Percentiles rank a stretch among this genome's conserved stretches.
phyloP scores from a whole-genome alignment of 345 rosid genomes.

The sweet orange (Citrus sinensis) region DNA sequence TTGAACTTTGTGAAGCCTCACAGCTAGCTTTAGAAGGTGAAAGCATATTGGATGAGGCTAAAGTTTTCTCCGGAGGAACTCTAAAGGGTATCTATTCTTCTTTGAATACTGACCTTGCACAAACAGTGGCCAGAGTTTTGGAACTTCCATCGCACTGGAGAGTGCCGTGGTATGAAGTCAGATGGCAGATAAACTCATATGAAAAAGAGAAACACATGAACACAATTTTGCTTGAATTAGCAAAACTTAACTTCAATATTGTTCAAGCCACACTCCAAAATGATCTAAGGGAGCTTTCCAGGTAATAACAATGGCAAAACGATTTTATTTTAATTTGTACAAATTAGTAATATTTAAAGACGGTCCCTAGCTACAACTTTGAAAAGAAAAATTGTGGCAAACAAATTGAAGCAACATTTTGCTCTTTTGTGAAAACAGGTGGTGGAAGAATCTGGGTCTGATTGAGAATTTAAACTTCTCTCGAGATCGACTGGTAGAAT shows the following conservation, averaged over 20 bases:
- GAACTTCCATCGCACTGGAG: constrained; percentile 45
- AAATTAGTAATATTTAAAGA: too few species aligned
- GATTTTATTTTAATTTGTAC: too few species aligned
- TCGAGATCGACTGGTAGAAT: constrained; percentile 47
- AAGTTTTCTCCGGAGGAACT: constrained; percentile 11
- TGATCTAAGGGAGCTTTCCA: constrained; percentile 38
- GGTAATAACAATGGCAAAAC: constrained; percentile 15
- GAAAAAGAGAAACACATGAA: constrained; percentile 6
- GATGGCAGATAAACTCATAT: constrained; percentile 33
- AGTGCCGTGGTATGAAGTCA: constrained; percentile 46
- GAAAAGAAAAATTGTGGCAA: too few species aligned
- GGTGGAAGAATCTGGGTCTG: constrained; percentile 50
- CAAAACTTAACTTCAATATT: constrained; percentile 44
- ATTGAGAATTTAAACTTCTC: constrained; percentile 35
- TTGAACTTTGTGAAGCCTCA: constrained; percentile 49
- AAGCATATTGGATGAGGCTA: constrained; percentile 27
- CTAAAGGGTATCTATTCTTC: not conserved
- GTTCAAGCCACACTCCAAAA: constrained; percentile 46
- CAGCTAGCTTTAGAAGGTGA: constrained; percentile 35
- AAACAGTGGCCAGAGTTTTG: constrained; percentile 21
- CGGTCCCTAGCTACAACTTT: too few species aligned
- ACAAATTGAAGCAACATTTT: not conserved
- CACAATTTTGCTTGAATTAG: constrained; percentile 20
- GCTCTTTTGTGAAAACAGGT: constrained; percentile 21
- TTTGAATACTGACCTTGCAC: constrained; percentile 5